These are phyloP conservation scores for Pseudogymnoascus verrucosus DNA, from an alignment of 2,329 filamentous ascomycete genomes.

Conservation along the genomic window DNA sequence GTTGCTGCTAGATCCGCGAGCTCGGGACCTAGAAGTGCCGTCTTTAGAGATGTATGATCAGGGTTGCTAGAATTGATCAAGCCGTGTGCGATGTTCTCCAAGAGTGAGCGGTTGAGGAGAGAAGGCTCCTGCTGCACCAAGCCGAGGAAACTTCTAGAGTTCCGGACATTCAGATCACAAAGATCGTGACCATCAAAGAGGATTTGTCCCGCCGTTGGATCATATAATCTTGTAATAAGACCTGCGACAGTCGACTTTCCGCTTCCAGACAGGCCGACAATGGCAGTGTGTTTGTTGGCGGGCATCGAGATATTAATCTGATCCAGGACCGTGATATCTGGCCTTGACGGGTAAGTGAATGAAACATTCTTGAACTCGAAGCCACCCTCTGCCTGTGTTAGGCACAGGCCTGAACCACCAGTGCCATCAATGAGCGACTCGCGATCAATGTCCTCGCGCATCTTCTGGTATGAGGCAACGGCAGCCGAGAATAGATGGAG, in stretches of 20 bases:
- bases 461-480: conserved; percentile 48
- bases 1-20: conserved; percentile 44
- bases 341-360: conserved; percentile 35
- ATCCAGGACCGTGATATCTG: conserved; percentile 34
- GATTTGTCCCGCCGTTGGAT: conserved; percentile 37
- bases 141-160: conserved; percentile 33
- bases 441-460: conserved; percentile 28
- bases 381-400: conserved; percentile 20
- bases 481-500: conserved; percentile 53
- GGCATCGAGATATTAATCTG: conserved; percentile 28
- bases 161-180: conserved; percentile 31
- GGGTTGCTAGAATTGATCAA: conserved; percentile 29
- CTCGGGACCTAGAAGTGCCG: conserved; percentile 39
- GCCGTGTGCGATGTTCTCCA: conserved; percentile 44
- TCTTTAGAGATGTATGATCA: conserved; percentile 13
- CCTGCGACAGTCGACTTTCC: conserved; percentile 50
- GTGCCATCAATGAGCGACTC: conserved; percentile 19
- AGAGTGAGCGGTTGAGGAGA: conserved; percentile 34
- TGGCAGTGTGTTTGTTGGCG: conserved; percentile 43
- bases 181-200: conserved; percentile 32
- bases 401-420: conserved; percentile 9
- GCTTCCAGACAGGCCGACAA: conserved; percentile 51
- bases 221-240: conserved; percentile 49
- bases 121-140: conserved; percentile 19
- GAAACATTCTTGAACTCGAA: conserved; percentile 32